Evolutionary conservation across 495 filamentous ascomycete genomes (phyloP).

Genomic region (Neurospora sp.): DNA sequence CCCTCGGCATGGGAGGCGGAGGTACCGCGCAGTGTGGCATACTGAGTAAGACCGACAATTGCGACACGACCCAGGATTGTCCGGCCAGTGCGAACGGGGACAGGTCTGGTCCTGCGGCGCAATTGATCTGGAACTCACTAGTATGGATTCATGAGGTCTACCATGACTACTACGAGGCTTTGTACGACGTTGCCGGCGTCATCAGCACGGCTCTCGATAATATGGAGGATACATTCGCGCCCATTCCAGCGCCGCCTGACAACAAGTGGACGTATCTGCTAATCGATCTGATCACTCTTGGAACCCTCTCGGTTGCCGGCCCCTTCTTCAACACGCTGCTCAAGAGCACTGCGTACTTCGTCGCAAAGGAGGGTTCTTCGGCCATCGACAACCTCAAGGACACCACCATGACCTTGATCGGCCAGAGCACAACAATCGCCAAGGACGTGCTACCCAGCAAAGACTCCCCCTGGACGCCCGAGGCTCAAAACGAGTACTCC

Average conservation of each 20-base stretch:
- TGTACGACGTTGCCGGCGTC: not conserved
- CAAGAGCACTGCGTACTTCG: not conserved
- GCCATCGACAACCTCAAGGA: constrained; percentile 7
- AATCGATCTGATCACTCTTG: constrained; percentile 16
- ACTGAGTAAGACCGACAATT: not conserved
- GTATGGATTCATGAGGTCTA: constrained; percentile 14
- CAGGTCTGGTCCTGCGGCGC: constrained; percentile 14
- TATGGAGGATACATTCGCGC: constrained; percentile 23
- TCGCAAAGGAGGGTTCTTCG: not conserved
- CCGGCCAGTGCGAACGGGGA: not conserved
- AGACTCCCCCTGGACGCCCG: constrained; percentile 4
- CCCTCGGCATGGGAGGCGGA: not conserved
- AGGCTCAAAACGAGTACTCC: constrained; percentile 10
- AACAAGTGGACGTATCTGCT: constrained; percentile 18
- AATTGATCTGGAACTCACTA: constrained; percentile 25
- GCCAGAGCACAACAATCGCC: not conserved
- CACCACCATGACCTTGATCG: constrained; percentile 4
- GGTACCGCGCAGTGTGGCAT: not conserved
- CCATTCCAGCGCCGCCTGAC: constrained; percentile 12
- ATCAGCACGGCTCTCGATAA: constrained; percentile 6
- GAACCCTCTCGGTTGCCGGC: constrained; percentile 9
- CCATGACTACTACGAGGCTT: constrained; percentile 1
- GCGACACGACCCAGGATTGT: not conserved
- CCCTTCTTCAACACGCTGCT: constrained; percentile 14
- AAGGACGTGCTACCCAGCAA: not conserved